Evolutionary conservation across 2,329 filamentous ascomycete species (phyloP).

Genomic region (Acephala macrosclerotiorum): DNA sequence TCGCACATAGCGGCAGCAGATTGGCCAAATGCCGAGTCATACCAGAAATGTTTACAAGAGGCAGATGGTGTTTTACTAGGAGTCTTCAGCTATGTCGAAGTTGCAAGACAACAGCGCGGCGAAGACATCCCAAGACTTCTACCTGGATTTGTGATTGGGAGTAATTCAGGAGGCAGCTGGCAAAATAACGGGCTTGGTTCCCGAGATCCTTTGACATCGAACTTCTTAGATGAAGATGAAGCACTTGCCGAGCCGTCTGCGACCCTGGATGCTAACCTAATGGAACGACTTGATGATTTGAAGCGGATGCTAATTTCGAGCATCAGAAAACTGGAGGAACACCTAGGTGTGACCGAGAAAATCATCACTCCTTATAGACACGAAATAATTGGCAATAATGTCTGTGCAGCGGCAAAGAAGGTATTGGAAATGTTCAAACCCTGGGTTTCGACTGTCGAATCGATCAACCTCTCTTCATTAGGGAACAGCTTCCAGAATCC

Average conservation of each 20-base stretch:
- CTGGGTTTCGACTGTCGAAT: constrained; percentile 90
- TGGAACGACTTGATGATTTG: constrained; percentile 86
- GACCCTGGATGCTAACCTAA: constrained; percentile 75
- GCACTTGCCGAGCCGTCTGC: constrained; percentile 73
- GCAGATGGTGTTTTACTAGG: constrained; percentile 95
- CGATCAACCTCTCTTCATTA: constrained; percentile 84
- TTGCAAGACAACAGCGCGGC: constrained; percentile 90
- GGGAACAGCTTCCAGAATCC: constrained; percentile 83
- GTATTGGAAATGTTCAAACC: constrained; percentile 89
- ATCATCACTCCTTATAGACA: constrained; percentile 82
- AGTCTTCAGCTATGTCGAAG: constrained; percentile 95
- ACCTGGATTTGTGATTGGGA: constrained; percentile 91
- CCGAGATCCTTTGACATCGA: constrained; percentile 77
- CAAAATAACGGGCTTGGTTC: constrained; percentile 72
- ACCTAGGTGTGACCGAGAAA: constrained; percentile 78
- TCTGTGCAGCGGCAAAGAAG: constrained; percentile 79
- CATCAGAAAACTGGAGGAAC: constrained; percentile 87
- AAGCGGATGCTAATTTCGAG: constrained; percentile 86
- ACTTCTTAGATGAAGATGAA: constrained; percentile 87
- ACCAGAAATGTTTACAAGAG: constrained; percentile 94
- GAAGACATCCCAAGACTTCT: constrained; percentile 93
- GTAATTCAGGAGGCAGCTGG: constrained; percentile 86
- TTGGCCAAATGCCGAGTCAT: constrained; percentile 92
- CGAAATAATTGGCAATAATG: constrained; percentile 79
- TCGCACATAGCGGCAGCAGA: constrained; percentile 97